Base-by-base conservation (phyloP, 306 rosid species). In the Cicer chorassanicum region DNA sequence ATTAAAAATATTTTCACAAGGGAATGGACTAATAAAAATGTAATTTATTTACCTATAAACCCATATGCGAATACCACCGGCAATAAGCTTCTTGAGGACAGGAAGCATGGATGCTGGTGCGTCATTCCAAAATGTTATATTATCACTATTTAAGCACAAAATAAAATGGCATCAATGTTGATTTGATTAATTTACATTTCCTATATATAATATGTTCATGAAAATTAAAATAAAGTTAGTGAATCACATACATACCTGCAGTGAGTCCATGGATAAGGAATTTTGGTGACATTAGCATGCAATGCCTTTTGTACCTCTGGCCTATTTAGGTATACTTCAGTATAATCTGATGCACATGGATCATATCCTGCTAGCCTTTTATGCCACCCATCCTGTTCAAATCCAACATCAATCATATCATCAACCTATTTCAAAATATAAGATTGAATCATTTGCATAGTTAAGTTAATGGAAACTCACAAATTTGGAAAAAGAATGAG, bases 21-120 rank as follows among this genome's bases (percentile, higher is more conserved):
- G 29, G 29, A 21, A 21, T 21, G 11, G 75, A 48, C 19, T 19
- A 63, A 42, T 13, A 63, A 41, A 44, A 68, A 56, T 76, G 68
- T 57, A 44, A 16, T 7, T 18, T 1, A 50, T 54, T 59, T 83
- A 92, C 94, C 94, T 92, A 69, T 76, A 92, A 83, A 92, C 73
- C 98, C 98, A 92, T 29, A 92, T 16, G 8, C 98, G 90, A 54
- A 92, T 69, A 14, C 98, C 96, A 1, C 89, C 91, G 4, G 77
- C 89, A 19, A 87, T 68, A 38, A 92, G 95, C 86, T 89, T 92
- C 46, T 64, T 80, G 15, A 92, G 80, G 7, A 81, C 63, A 6
- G 96, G 96, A 61, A 92, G 98, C 63, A 87, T 72, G 10, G 98
- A 90, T 0, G 74, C 39, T 5, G 95, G 90, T 18, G 94, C 60